Base-by-base conservation (phyloP, 2,329 filamentous ascomycete genomes). In the Xylaria multiplex region DNA sequence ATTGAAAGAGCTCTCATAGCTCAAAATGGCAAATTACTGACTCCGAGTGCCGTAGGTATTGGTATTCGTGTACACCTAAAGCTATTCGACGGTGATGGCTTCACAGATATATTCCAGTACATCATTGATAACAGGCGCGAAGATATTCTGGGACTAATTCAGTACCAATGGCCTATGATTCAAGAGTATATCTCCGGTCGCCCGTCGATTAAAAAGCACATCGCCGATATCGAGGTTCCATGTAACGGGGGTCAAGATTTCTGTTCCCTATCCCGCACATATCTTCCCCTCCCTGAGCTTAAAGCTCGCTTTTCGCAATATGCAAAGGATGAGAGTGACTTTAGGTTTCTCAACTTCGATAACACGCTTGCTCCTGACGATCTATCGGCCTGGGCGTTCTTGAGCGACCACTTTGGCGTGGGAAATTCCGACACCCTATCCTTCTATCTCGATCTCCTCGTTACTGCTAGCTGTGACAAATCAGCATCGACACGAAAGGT, bases 11-110 rank as follows among this genome's bases (percentile, higher is more conserved):
- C 5, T 14, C 2, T 14, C 4, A 40, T 11, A 2, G 35, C 7
- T 13, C 0, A 40, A 1, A 40, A 40, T 0, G 1, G 37, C 11
- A 14, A 40, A 52, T 35, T n/a, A 37, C 53, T 55, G 37, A 55
- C 37, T 30, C n/a, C 8, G 24, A 43, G 13, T 43, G 19, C 30
- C n/a, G 7, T 55, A 55, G 43, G 35, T 16, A 9, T 53, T 45
- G 54, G 54, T 6, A 7, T 57, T 35, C 54, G 24, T 5, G 54
- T 35, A 27, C 54, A 57, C 13, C 16, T 57, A 24, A 32, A 42
- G n/a, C 54, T 57, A 8, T n/a, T 48, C 6, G 50, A 69, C 30
- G 69, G 64, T 55, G 14, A 19, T 43, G 50, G 30, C n/a, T 50
- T 57, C 19, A 46, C 54, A 16, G 57, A 59, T 6, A 40, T 50